phyloP scores from a whole-genome alignment of 2,329 filamentous ascomycete species.

The Grosmannia huntii region DNA sequence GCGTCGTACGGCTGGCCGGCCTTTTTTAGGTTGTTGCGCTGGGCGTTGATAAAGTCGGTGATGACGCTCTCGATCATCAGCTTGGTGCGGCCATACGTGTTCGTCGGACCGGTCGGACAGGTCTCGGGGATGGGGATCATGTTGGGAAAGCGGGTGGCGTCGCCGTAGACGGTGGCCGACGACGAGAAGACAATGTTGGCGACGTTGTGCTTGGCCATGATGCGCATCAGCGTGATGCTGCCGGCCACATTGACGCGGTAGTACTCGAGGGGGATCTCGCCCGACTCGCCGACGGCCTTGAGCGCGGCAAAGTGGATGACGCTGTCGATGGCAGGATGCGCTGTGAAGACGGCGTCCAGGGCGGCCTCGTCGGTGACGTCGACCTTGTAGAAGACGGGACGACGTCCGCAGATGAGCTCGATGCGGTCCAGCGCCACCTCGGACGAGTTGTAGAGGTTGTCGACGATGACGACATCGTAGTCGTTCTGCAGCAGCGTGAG shows the following conservation, averaged over 20 bases:
- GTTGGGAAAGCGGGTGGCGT: constrained; percentile 86
- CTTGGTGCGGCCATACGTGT: constrained; percentile 96
- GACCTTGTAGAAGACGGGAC: constrained; percentile 69
- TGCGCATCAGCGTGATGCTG: constrained; percentile 72
- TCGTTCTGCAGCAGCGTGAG: constrained; percentile 84
- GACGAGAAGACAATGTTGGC: constrained; percentile 98
- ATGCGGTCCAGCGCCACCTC: constrained; percentile 87
- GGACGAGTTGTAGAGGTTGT: constrained; percentile 96
- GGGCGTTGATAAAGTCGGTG: constrained; percentile 75
- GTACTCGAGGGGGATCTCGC: constrained; percentile 90
- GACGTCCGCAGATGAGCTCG: constrained; percentile 82
- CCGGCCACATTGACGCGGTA: constrained; percentile 95
- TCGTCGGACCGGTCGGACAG: constrained; percentile 92
- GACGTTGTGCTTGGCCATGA: constrained; percentile 83
- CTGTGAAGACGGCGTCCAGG: constrained; percentile 76
- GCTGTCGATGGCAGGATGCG: constrained; percentile 88
- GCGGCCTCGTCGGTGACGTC: constrained; percentile 79
- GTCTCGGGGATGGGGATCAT: constrained; percentile 99
- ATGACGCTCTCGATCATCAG: constrained; percentile 85
- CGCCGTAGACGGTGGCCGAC: constrained; percentile 94
- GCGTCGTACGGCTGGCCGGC: constrained; percentile 62
- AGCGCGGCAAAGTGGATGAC: constrained; percentile 98
- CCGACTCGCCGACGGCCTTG: constrained; percentile 95
- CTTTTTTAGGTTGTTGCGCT: constrained; percentile 74
- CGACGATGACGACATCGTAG: constrained; percentile 93